phyloP scores from a whole-genome alignment of 495 filamentous ascomycete genomes.

The Hypoxylon lienhwacheense region DNA sequence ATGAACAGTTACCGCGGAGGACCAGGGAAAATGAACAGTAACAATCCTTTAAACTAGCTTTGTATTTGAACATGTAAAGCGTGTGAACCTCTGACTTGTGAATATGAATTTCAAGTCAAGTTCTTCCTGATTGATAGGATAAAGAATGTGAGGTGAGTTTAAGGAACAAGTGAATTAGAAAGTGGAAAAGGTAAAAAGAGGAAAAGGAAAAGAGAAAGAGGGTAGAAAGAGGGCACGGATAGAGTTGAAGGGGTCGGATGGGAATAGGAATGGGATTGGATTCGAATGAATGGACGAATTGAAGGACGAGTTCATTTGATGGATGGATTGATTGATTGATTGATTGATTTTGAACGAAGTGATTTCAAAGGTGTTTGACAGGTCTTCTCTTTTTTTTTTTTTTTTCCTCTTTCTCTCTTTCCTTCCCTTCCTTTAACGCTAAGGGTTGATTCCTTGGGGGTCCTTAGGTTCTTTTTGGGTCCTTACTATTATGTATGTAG shows the following conservation, averaged over 20 bases:
- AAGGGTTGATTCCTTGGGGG: no score
- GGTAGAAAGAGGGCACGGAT: conserved; percentile 34
- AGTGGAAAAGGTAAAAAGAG: conserved; percentile 8
- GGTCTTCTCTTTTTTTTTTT: conserved; percentile 8
- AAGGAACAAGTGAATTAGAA: conserved; percentile 9
- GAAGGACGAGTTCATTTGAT: conserved; percentile 28
- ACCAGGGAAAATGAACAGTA: conserved; percentile 6
- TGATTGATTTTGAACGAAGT: no score
- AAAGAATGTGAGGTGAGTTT: conserved; percentile 10
- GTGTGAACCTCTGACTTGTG: conserved; percentile 16
- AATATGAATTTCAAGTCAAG: conserved; percentile 26
- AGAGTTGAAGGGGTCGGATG: conserved; percentile 20
- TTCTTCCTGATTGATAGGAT: conserved; percentile 9
- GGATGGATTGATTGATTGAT: conserved; percentile 30
- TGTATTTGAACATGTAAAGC: conserved; percentile 9
- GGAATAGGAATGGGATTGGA: conserved; percentile 9
- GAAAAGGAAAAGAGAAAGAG: conserved; percentile 14
- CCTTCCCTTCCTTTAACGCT: no score
- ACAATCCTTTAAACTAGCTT: conserved; percentile 20
- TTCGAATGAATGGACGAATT: conserved; percentile 35
- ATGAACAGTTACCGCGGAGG: conserved; percentile 20
- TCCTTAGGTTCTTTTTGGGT: no score
- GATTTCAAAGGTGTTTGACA: conserved; percentile 36
- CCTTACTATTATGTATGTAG: no score
- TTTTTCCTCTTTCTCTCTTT: no score